Percentiles rank a stretch among this genome's conserved stretches.
phyloP scores from a whole-genome alignment of 257 asterid genomes.

The Thymus quinquecostatus region DNA sequence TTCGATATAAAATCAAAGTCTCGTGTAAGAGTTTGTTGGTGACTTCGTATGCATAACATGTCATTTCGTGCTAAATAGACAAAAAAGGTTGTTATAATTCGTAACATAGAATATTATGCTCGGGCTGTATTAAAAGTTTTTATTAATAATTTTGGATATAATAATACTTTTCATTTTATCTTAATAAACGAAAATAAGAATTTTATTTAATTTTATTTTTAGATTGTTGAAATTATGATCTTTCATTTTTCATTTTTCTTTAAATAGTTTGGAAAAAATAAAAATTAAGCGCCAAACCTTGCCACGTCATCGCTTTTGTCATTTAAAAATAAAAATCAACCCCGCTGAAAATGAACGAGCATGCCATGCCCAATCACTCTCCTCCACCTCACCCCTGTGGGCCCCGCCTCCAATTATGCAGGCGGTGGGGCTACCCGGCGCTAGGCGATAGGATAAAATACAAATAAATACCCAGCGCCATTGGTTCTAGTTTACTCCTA shows the following conservation, averaged over 20 bases:
- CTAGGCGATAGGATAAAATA: conserved; percentile 1
- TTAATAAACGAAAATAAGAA: too few species aligned
- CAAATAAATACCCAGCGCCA: not conserved
- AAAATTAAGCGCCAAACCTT: not conserved
- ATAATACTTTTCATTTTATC: too few species aligned
- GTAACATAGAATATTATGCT: not conserved
- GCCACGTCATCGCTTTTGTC: conserved; percentile 12
- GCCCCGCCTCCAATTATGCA: conserved; percentile 21
- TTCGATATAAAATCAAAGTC: too few species aligned
- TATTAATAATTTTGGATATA: too few species aligned
- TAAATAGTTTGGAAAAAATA: too few species aligned
- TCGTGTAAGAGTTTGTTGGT: not conserved
- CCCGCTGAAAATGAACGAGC: not conserved
- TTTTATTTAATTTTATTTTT: too few species aligned
- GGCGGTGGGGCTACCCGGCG: conserved; percentile 21
- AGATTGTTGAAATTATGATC: too few species aligned
- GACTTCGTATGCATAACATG: not conserved
- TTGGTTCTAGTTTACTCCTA: not conserved
- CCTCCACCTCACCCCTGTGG: not conserved
- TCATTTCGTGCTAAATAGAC: not conserved
- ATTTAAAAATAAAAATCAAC: conserved; percentile 6
- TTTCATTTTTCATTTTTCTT: too few species aligned
- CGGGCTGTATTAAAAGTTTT: too few species aligned
- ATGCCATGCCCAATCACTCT: conserved; percentile 18
- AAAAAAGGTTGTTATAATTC: not conserved